Conservation (phyloP, 495 filamentous ascomycete genomes). For the Hypoxylon lenormandii region DNA sequence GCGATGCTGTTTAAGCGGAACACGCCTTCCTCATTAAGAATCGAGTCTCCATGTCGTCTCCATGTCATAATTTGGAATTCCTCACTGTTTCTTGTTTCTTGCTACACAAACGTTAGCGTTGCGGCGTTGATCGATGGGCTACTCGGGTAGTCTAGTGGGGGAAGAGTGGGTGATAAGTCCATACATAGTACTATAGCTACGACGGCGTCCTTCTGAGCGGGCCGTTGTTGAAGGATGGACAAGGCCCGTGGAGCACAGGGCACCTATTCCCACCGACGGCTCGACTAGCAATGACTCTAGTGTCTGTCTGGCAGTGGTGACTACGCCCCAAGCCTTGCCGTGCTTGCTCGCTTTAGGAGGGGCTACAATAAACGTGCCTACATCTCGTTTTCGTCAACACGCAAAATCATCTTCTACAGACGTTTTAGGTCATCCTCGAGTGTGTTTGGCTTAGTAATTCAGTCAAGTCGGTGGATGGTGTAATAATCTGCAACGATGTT, state of each 20-base stretch:
- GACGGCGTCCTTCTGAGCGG: conserved; percentile 28
- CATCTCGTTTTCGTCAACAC: background rate
- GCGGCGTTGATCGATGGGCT: conserved; percentile 22
- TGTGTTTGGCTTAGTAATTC: background rate
- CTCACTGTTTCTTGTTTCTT: conserved; percentile 20
- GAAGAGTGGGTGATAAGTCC: conserved; percentile 17
- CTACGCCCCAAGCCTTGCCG: conserved; percentile 14
- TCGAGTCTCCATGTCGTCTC: conserved; percentile 18
- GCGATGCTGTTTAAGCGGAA: conserved; percentile 1
- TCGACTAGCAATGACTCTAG: conserved; percentile 18
- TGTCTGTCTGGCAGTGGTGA: conserved; percentile 4
- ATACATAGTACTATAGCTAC: conserved; percentile 15
- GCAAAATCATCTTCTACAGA: conserved; percentile 2
- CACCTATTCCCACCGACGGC: conserved; percentile 9
- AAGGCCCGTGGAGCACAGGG: conserved; percentile 27
- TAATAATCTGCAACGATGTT: conserved; percentile 14
- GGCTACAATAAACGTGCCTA: conserved; percentile 4
- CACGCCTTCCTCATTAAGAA: conserved; percentile 13
- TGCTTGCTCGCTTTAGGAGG: conserved; percentile 4
- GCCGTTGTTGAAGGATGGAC: conserved; percentile 41
- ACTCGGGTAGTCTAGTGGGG: conserved; percentile 23
- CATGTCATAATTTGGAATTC: conserved; percentile 13
- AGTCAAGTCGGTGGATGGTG: background rate
- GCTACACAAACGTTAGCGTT: conserved; percentile 24
- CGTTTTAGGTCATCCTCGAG: background rate